Base-by-base conservation (phyloP, 441 rosid genomes). In the Hypseocharis bilobata region DNA sequence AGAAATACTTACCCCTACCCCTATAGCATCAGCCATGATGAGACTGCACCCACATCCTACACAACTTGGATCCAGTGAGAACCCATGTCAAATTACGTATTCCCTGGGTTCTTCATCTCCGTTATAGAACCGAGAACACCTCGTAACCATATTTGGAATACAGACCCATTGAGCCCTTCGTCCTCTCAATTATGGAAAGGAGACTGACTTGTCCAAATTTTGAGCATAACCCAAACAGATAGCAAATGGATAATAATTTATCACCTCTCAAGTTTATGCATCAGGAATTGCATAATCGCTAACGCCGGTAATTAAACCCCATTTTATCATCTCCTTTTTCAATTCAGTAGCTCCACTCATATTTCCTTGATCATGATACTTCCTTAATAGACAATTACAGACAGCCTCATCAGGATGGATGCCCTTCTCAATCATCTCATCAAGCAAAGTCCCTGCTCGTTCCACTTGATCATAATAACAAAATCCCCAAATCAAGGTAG, bases 401-500 rank as follows among this genome's bases (percentile, higher is more conserved):
- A 88, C 78, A 74, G 83, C 73, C 73, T 79, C 83, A 76, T 88
- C 88, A 6, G 89, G 95, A 22, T 71, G 44, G 58, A 88, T 77
- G 29, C 77, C 84, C 74, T 78, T 80, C 29, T 29, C 45, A 10
- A 88, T 84, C 95, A 88, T 88, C 78, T 86, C 95, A 76, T 68
- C 51, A 28, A 84, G 79, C 63, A 79, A 80, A 25, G 64, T 59
- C 73, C 86, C 81, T 26, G 87, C 91, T 72, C 66, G 77, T 60
- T 75, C 76, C 78, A 84, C 55, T 74, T 76, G 75, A 66, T 82
- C 83, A 74, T 83, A 80, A 5, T 76, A 84, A 4, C 82, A 76
- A 63, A 83, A 62, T 16, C 95, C 91, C 80, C 80, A 86, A 26
- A 84, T 83, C 63, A 88, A 72, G 26, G 88, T 74, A 70, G 95